These are phyloP conservation scores for Porphyrellus cyaneotinctus DNA, from an alignment of 768 basidiomycete genomes.

Conservation along the genomic window DNA sequence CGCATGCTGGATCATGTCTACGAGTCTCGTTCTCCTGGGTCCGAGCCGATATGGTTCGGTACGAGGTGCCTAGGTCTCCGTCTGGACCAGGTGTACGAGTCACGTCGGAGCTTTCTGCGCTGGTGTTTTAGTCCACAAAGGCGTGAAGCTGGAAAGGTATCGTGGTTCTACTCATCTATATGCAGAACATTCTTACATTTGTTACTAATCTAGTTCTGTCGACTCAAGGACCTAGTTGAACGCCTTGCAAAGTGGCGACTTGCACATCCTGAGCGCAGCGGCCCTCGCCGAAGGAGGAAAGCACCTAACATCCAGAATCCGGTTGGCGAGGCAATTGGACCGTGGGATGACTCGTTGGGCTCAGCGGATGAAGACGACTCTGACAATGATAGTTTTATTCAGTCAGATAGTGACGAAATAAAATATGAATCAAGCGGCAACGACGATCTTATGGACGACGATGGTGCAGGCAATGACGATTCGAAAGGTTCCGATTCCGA, in stretches of 20 bases:
- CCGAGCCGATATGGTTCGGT: slow-evolving; percentile 21
- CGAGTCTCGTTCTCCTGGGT: slow-evolving; percentile 20
- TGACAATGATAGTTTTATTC: slow-evolving; percentile 6
- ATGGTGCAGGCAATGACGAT: neutral
- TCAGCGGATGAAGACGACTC: slow-evolving; percentile 12
- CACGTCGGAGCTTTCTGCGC: neutral
- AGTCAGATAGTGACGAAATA: neutral
- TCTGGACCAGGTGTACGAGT: slow-evolving; percentile 10
- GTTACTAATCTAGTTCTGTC: slow-evolving; percentile 2
- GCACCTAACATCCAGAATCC: slow-evolving; percentile 8
- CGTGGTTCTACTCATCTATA: neutral
- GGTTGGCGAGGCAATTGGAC: slow-evolving; percentile 13
- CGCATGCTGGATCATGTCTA: slow-evolving; percentile 14
- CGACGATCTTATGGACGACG: neutral
- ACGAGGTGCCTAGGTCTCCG: slow-evolving; percentile 12
- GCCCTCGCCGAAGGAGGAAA: slow-evolving; percentile 3
- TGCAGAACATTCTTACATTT: neutral
- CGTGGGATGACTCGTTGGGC: slow-evolving; percentile 7
- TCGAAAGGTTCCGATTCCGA: neutral
- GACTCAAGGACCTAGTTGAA: slow-evolving; percentile 4
- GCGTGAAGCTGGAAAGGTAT: slow-evolving; percentile 3
- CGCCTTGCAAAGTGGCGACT: slow-evolving; percentile 10
- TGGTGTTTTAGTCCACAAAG: slow-evolving; percentile 12
- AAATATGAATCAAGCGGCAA: neutral
- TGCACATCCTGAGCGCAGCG: slow-evolving; percentile 9